phyloP scores from a whole-genome alignment of 371 early-diverging fungal species.

The Chytridium lagenaria region DNA sequence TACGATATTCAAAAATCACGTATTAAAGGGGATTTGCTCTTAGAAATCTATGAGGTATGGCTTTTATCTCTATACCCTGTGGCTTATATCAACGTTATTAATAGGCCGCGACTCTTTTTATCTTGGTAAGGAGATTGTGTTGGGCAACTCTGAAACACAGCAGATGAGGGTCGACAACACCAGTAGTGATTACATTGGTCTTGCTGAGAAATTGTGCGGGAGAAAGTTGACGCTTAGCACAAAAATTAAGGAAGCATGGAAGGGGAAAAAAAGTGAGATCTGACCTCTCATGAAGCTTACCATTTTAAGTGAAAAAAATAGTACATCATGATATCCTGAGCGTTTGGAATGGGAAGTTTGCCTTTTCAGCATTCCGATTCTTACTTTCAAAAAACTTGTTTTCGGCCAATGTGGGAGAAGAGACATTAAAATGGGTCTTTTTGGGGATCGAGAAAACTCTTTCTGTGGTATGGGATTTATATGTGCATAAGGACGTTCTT shows the following conservation, averaged over 20 bases:
- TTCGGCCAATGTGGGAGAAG: neutral
- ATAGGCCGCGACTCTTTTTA: neutral
- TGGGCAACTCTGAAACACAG: neutral
- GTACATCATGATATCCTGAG: neutral
- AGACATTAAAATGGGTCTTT: neutral
- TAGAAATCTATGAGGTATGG: slow-evolving; percentile 24
- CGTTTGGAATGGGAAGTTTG: neutral
- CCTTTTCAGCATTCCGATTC: neutral
- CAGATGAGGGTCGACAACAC: neutral
- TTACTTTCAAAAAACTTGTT: neutral
- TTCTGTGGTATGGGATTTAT: neutral
- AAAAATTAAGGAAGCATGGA: neutral
- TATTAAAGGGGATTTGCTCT: neutral
- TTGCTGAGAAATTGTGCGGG: neutral
- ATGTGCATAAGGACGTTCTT: neutral
- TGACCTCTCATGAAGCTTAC: neutral
- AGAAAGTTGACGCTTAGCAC: neutral
- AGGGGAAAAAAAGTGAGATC: neutral
- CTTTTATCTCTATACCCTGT: neutral
- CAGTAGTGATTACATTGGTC: neutral
- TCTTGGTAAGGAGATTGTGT: neutral
- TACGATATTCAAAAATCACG: neutral
- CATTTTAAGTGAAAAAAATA: neutral
- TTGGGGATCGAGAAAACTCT: neutral
- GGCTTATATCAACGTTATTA: neutral